phyloP scores from a whole-genome alignment of 2,329 filamentous ascomycete species.

The Graphiopsis chlorocephala region DNA sequence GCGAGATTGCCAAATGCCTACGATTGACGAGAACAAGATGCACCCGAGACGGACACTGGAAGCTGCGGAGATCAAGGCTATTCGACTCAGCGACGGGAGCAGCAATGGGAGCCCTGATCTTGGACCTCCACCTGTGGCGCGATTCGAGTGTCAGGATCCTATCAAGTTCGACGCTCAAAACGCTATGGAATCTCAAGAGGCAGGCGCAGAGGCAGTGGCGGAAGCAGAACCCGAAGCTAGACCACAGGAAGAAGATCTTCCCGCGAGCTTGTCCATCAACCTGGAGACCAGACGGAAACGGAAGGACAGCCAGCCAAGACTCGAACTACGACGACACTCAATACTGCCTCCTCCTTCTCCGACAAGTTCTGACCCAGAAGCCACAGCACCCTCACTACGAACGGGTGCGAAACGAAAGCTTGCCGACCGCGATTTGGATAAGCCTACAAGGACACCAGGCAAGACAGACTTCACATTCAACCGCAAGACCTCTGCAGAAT shows the following conservation, averaged over 20 bases:
- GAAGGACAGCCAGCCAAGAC: constrained; percentile 49
- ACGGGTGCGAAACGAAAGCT: constrained; percentile 59
- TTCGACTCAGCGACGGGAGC: constrained; percentile 51
- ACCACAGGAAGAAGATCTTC: constrained; percentile 31
- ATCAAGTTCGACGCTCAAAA: constrained; percentile 42
- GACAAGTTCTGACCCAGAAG: constrained; percentile 35
- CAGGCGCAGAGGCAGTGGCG: not conserved
- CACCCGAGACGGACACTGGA: constrained; percentile 66
- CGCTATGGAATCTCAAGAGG: constrained; percentile 19
- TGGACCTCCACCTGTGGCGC: constrained; percentile 56
- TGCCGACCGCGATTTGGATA: constrained; percentile 51
- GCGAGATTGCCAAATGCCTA: constrained; percentile 51
- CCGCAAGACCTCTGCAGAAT: constrained; percentile 30
- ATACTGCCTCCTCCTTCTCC: constrained; percentile 41
- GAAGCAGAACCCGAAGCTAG: constrained; percentile 13
- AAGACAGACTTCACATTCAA: constrained; percentile 49
- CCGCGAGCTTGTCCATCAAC: constrained; percentile 43
- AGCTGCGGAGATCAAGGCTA: constrained; percentile 56
- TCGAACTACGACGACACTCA: constrained; percentile 41
- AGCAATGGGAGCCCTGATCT: constrained; percentile 65
- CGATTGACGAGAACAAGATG: constrained; percentile 67
- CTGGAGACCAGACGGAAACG: constrained; percentile 53
- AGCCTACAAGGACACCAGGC: constrained; percentile 29
- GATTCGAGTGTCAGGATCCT: constrained; percentile 50
- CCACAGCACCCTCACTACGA: constrained; percentile 36